These are phyloP conservation scores for Colletotrichum camelliae DNA, from an alignment of 2,329 filamentous ascomycete genomes.

Conservation along the genomic window DNA sequence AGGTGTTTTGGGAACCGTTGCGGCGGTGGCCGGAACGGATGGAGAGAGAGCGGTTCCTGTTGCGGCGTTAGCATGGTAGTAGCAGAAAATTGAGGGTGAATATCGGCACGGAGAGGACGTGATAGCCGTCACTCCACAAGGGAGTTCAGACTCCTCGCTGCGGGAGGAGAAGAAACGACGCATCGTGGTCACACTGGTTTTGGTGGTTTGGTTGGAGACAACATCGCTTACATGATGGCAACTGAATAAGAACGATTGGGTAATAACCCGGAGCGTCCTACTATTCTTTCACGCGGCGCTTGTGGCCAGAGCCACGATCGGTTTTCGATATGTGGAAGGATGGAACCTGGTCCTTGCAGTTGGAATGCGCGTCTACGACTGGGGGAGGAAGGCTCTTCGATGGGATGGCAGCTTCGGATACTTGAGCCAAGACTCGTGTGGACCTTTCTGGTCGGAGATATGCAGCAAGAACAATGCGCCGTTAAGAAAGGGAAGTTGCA, in stretches of 20 bases:
- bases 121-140: neutral
- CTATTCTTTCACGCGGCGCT: neutral
- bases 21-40: constrained; percentile 69
- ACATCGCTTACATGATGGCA: constrained; percentile 12
- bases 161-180: constrained; percentile 10
- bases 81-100: neutral
- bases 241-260: neutral
- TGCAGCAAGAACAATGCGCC: neutral
- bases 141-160: neutral
- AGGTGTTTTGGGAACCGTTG: constrained; percentile 42
- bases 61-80: neutral
- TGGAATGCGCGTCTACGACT: neutral
- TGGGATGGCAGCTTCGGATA: neutral
- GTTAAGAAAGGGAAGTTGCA: neutral
- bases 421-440: neutral
- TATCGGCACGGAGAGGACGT: neutral
- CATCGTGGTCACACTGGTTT: neutral
- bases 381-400: neutral
- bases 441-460: neutral
- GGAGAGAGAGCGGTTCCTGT: constrained; percentile 76
- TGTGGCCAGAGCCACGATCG: neutral
- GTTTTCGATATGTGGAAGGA: neutral
- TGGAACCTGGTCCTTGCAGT: neutral
- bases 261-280: neutral
- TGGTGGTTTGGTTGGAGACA: neutral